Conservation (phyloP, 2,329 filamentous ascomycete species). For the Xylariomycetidae sp. region DNA sequence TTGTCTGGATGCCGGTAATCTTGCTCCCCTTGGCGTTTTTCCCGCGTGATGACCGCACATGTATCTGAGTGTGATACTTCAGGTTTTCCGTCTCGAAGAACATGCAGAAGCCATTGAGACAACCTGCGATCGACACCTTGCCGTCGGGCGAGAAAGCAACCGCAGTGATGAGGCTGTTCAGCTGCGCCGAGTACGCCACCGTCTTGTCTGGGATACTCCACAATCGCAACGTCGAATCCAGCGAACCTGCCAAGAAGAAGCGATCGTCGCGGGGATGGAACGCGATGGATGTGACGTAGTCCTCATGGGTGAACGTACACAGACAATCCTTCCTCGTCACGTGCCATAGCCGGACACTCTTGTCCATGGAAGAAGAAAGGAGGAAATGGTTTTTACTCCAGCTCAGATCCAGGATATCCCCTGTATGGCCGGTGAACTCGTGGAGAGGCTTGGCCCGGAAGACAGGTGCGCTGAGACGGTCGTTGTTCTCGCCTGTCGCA, state of each 20-base stretch:
- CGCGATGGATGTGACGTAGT: slow-evolving; percentile 89
- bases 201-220: slow-evolving; percentile 97
- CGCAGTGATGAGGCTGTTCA: slow-evolving; percentile 86
- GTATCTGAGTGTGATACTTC: slow-evolving; percentile 76
- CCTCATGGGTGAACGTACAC: slow-evolving; percentile 89
- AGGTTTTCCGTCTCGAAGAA: slow-evolving; percentile 92
- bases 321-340: slow-evolving; percentile 78
- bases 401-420: slow-evolving; percentile 82
- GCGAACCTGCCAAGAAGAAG: slow-evolving; percentile 90
- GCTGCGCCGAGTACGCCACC: slow-evolving; percentile 73
- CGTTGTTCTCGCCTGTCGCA: slow-evolving; percentile 38
- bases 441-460: slow-evolving; percentile 73
- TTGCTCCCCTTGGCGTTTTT: slow-evolving; percentile 96
- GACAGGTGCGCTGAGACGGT: slow-evolving; percentile 79
- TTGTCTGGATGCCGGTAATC: slow-evolving; percentile 87
- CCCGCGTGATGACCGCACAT: slow-evolving; percentile 86
- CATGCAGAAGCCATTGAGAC: slow-evolving; percentile 75
- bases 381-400: slow-evolving; percentile 99
- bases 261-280: slow-evolving; percentile 94
- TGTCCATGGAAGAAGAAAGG: slow-evolving; percentile 95
- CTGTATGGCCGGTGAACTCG: slow-evolving; percentile 77
- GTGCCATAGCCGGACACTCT: slow-evolving; percentile 93
- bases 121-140: slow-evolving; percentile 81
- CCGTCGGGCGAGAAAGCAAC: slow-evolving; percentile 93
- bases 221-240: slow-evolving; percentile 80